These are phyloP conservation scores for Cladosporium sp. DNA, from an alignment of 2,329 filamentous ascomycete genomes.

Conservation along the genomic window DNA sequence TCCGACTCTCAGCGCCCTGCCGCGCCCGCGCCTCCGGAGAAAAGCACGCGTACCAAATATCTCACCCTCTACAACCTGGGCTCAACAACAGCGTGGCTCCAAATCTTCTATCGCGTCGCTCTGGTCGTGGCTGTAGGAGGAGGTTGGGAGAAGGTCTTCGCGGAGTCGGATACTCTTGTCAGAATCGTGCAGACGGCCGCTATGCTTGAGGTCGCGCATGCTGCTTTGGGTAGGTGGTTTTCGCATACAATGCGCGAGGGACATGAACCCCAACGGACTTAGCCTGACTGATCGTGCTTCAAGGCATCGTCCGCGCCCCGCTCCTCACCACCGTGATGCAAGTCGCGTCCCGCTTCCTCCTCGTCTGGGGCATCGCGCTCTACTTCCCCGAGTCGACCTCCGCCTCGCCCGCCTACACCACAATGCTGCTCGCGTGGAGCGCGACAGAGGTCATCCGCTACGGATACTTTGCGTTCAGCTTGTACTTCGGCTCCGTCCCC, in stretches of 20 bases:
- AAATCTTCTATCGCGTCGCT: constrained; percentile 64
- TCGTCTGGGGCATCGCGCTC: constrained; percentile 79
- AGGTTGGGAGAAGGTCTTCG: constrained; percentile 52
- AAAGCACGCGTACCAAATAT: constrained; percentile 44
- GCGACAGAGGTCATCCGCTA: constrained; percentile 91
- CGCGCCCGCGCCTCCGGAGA: constrained; percentile 25
- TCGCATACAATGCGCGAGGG: background rate
- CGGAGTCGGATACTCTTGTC: constrained; percentile 58
- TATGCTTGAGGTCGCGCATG: constrained; percentile 75
- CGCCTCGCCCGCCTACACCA: constrained; percentile 57
- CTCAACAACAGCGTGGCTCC: constrained; percentile 71
- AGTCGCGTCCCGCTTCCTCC: constrained; percentile 76
- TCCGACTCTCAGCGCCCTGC: constrained; percentile 19
- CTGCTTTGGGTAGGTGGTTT: constrained; percentile 57
- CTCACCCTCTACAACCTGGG: constrained; percentile 79
- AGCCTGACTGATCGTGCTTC: no score
- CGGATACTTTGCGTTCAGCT: constrained; percentile 75
- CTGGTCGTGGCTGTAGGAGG: constrained; percentile 39
- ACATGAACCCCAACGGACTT: no score
- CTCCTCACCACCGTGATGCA: constrained; percentile 84
- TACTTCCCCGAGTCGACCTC: constrained; percentile 62
- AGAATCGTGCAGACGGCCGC: constrained; percentile 81
- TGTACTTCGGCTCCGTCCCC: constrained; percentile 54
- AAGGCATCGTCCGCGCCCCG: constrained; percentile 79
- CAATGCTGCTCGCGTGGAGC: constrained; percentile 82